Evolutionary conservation across 192 early-diverging fungal species (phyloP), one percentile per base, ranked within the genome.

Genomic region (Radiomyces spectabilis): DNA sequence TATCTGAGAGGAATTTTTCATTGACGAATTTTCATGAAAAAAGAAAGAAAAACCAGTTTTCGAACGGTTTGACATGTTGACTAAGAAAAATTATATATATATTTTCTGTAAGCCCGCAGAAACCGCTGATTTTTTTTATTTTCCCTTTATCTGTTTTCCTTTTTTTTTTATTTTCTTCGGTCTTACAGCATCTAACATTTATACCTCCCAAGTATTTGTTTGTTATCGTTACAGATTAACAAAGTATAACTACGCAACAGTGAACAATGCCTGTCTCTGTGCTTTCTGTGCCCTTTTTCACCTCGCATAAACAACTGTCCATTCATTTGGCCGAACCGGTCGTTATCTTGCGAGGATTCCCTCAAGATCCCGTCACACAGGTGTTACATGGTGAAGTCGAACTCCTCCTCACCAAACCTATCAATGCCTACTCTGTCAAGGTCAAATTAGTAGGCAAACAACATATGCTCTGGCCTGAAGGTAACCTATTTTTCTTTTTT

Each of bases 381-480:
- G 50, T 55, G 0, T 49, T 69, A 2, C 51, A 55, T n/a, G 67
- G 67, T 0, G 60, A 63, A 27, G 61, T 69, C 12, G 44, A 42
- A 26, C 24, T 69, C 2, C 38, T 51, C n/a, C 21, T 63, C 4
- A 46, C 51, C 9, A 52, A 46, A 16, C 56, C 67, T 10, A 47
- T 53, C 0, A 10, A 33, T 2, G 39, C 37, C 1, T 42, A 51
- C 18, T 24, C 25, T 4, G 41, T 69, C 13, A 25, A 27, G 6
- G 41, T 69, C 27, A 52, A 63, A 32, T 55, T 69, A 9, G 22
- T 51, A 2, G 67, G 67, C 21, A 63, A 55, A 44, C 25, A 46
- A 0, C 43, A 30, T 16, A 59, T 51, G 8, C 45, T 69, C 21
- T 69, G 67, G 67, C 61, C 61, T 16, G 67, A 63, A 59, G 66